These are phyloP conservation scores for Torulaspora maleeae DNA, from an alignment of 805 yeast species.

Conservation along the genomic window DNA sequence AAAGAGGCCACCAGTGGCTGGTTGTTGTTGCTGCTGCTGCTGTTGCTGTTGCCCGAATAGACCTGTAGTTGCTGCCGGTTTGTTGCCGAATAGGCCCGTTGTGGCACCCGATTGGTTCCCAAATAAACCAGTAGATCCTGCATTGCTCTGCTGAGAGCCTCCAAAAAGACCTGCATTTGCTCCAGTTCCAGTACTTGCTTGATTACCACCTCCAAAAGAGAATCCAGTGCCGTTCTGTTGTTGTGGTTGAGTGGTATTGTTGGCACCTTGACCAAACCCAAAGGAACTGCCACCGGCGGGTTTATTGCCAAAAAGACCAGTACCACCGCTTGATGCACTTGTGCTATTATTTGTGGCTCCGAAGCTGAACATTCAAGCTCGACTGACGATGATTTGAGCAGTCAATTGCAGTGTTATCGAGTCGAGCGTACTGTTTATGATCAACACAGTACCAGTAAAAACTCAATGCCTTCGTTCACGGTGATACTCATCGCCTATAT, in stretches of 20 bases:
- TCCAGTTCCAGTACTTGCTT: slow-evolving; percentile 7
- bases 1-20: slow-evolving; percentile 32
- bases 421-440: slow-evolving; percentile 1
- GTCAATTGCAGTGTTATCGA: background rate
- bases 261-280: slow-evolving; percentile 18
- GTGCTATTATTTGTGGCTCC: slow-evolving; percentile 16
- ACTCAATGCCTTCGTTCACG: background rate
- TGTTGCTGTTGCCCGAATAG: slow-evolving; percentile 8
- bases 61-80: slow-evolving; percentile 2
- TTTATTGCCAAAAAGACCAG: slow-evolving; percentile 18
- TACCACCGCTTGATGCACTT: slow-evolving; percentile 7
- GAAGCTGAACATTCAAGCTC: slow-evolving; percentile 13
- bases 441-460: background rate
- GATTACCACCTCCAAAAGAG: slow-evolving; percentile 16
- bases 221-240: slow-evolving; percentile 12
- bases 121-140: slow-evolving; percentile 22
- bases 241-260: slow-evolving; percentile 7
- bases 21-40: slow-evolving; percentile 7
- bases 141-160: slow-evolving; percentile 10
- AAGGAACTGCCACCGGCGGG: slow-evolving; percentile 17
- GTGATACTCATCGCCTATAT: background rate
- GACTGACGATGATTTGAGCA: background rate
- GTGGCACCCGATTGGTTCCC: slow-evolving; percentile 21
- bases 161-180: slow-evolving; percentile 14
- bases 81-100: slow-evolving; percentile 6